phyloP scores from a whole-genome alignment of 495 filamentous ascomycete species.

The Viridothelium virens region DNA sequence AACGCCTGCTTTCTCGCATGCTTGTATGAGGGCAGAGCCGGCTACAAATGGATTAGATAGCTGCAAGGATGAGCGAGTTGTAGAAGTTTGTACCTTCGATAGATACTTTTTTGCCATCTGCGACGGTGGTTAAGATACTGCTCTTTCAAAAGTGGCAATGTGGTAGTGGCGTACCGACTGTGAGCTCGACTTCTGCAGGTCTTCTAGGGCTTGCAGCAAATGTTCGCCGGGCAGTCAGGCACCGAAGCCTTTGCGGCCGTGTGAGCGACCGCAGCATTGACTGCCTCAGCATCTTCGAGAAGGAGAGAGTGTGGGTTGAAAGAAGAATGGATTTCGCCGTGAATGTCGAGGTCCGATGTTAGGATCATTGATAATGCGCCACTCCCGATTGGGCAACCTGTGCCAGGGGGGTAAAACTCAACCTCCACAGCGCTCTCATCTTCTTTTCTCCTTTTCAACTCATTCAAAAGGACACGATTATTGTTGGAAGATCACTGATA shows the following conservation, averaged over 20 bases:
- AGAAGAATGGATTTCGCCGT: slow-evolving; percentile 23
- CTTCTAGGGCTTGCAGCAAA: slow-evolving; percentile 68
- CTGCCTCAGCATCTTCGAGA: slow-evolving; percentile 74
- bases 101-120: slow-evolving; percentile 91
- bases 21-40: slow-evolving; percentile 94
- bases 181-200: slow-evolving; percentile 86
- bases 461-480: slow-evolving; percentile 65
- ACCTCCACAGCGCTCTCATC: slow-evolving; percentile 26
- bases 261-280: slow-evolving; percentile 78
- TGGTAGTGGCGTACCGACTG: slow-evolving; percentile 59
- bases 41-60: slow-evolving; percentile 40
- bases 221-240: slow-evolving; percentile 46
- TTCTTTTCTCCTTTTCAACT: slow-evolving; percentile 44
- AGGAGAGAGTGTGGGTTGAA: slow-evolving; percentile 28
- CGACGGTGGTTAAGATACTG: slow-evolving; percentile 30
- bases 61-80: slow-evolving; percentile 11
- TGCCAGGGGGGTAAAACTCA: slow-evolving; percentile 21
- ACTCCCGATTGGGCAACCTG: slow-evolving; percentile 31
- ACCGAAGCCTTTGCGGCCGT: slow-evolving; percentile 63
- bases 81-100: slow-evolving; percentile 65
- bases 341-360: slow-evolving; percentile 6
- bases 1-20: slow-evolving; percentile 92
- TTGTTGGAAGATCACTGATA: slow-evolving; percentile 66
- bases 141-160: slow-evolving; percentile 17
- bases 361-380: slow-evolving; percentile 13